Evolutionary conservation across 2,329 filamentous ascomycete species (phyloP), one percentile per base, ranked within the genome.

Genomic region (Aspergillus unguis): DNA sequence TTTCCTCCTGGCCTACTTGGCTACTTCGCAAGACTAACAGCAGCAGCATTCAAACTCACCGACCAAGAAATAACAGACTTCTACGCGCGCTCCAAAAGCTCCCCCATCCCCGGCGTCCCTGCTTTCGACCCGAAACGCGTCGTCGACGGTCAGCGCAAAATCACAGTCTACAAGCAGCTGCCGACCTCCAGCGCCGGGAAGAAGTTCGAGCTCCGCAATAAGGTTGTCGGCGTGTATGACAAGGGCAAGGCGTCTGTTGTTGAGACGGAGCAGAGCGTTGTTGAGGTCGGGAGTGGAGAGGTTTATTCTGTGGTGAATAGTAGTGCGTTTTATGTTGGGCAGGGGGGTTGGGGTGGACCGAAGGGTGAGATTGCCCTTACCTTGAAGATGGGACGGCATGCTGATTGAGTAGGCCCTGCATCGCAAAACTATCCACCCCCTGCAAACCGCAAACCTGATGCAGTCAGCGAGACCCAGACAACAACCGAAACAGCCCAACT

Each of bases 151-250:
- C 88, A 95, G 78, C 87, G 90, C 64, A 85, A 84, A 66, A 83
- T 95, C 58, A 81, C 86, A 52, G 86, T 94, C 72, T 74, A 88
- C 70, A 90, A 90, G 74, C 83, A 85, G 6, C 79, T 95, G 4
- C 90, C 90, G 9, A 74, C 85, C 0, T 82, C 82, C 5, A 91
- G 86, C 36, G 84, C 78, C 8, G 90, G 89, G 55, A 79, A 78
- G 58, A 83, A 81, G 58, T 94, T 95, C 70, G 87, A 94, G 77
- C 75, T 88, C 57, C 82, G 87, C 62, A 85, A 80, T 65, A 91
- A 87, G 68, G 87, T 95, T 26, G 71, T 95, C 23, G 90, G 90
- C 46, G 88, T 95, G 35, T 95, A 94, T 71, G 90, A 95, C 76
- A 95, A 95, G 78, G 90, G 90, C 64, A 87, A 88, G 61, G 83